Base-by-base conservation (phyloP, 2,329 filamentous ascomycete genomes). In the Colletotrichum tropicicola region DNA sequence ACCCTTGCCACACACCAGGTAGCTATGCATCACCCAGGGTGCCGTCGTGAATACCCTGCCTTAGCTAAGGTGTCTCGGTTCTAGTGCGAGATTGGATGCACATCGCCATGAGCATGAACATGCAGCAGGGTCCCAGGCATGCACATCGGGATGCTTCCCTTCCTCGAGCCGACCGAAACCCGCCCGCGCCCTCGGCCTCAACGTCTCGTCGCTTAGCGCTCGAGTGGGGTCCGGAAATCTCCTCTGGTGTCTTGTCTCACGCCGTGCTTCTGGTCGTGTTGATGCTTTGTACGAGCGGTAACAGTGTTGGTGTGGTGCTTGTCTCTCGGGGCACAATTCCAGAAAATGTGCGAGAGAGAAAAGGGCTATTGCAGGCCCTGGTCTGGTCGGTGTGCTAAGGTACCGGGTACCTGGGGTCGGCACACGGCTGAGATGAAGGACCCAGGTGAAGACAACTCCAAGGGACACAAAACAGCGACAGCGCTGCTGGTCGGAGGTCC, bases 1-100 rank as follows among this genome's bases (percentile, higher is more conserved):
- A 52, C 55, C 60, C 60, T 53, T 64, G 61, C 43, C 61, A 43
- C 49, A 3, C 23, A 12, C 15, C 25, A 57, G 28, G 54, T 37
- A 45, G 21, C 19, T 12, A 35, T 35, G 32, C 32, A 35, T 35
- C 32, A 12, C 32, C 32, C 9, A 35, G 32, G 32, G 32, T 35
- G 12, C 13, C 4, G 32, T 35, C 9, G 5, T 15, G 12, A 35
- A 15, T 35, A 35, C 30, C 15, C 25, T 54, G 17, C 35, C 35
- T 54, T 30, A 27, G 27, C 52, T 55, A 32, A 45, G 17, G 52
- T 44, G 39, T 55, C 52, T 35, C 25, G 27, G 39, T 45, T 44
- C 19, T 55, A 45, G 52, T 39, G 39, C 28, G 41, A 6, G 41
- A 9, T 19, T n/a, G 32, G 15, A 21, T 35, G 32, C 12, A 35